Evolutionary conservation across 129 eudicot genomes (phyloP).

Genomic region (Centrapalus pauciflorus): DNA sequence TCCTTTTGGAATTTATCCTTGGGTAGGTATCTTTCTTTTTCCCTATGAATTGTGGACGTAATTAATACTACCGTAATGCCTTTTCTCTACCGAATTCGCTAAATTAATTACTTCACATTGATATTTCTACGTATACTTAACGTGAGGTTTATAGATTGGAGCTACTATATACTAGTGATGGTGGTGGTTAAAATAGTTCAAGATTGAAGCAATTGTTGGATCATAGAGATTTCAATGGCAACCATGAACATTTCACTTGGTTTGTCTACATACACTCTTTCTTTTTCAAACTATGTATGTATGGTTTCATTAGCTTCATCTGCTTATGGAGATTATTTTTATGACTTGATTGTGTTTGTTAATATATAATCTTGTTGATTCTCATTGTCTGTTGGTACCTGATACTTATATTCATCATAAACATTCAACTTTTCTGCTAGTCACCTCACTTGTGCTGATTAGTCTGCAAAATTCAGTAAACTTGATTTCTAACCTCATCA

Average conservation of each 20-base stretch:
- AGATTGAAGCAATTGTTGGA: not conserved
- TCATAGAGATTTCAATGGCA: not conserved
- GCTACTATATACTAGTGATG: not conserved
- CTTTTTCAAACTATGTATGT: not conserved
- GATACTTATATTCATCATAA: not conserved
- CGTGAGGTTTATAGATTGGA: not conserved
- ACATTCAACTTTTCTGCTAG: not conserved
- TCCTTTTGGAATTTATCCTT: not conserved
- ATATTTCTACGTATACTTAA: not conserved
- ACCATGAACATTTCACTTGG: slow-evolving; percentile 5
- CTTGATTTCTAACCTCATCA: too few species aligned
- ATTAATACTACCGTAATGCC: not conserved
- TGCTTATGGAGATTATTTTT: not conserved
- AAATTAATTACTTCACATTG: not conserved
- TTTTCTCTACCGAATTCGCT: not conserved
- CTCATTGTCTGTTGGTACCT: not conserved
- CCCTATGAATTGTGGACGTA: not conserved
- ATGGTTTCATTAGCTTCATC: not conserved
- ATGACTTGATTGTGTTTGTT: not conserved
- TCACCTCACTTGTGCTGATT: not conserved
- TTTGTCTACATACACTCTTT: not conserved
- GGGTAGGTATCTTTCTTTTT: not conserved
- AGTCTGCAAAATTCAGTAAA: not conserved
- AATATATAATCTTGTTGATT: not conserved
- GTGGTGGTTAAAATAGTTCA: not conserved